Percentiles rank a stretch among this genome's conserved stretches.
Evolutionary conservation across 148 eudicot genomes (phyloP).

Genomic region (Rhododendron ovatum): DNA sequence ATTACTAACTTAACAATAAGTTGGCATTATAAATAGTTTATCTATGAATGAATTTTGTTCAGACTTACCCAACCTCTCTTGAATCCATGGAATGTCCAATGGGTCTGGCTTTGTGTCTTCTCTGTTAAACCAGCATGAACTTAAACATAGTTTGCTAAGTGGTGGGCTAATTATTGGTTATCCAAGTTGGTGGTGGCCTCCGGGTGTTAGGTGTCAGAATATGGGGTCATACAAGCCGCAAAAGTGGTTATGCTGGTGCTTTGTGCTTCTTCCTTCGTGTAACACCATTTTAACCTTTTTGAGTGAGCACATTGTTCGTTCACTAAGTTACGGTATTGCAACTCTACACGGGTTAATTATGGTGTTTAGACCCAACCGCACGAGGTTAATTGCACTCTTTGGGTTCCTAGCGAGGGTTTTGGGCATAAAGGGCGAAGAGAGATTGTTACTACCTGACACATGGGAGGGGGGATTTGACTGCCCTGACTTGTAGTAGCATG

Average conservation of each 20-base stretch:
- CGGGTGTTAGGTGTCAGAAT: background rate
- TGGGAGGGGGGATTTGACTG: background rate
- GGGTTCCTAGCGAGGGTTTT: background rate
- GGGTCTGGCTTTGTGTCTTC: background rate
- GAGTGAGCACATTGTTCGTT: background rate
- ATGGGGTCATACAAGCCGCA: background rate
- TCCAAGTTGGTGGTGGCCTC: background rate
- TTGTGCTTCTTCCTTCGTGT: background rate
- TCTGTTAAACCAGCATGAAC: background rate
- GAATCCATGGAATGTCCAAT: background rate
- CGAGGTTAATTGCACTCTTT: background rate
- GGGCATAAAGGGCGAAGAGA: background rate
- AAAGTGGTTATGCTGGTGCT: background rate
- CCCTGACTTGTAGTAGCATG: background rate
- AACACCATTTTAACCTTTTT: background rate
- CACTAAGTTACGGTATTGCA: background rate
- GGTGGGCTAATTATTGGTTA: background rate
- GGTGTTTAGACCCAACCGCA: background rate
- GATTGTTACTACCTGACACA: background rate
- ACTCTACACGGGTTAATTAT: background rate
- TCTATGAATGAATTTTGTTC: background rate
- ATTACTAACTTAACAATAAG: background rate
- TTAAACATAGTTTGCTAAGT: background rate
- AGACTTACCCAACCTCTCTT: background rate
- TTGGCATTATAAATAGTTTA: background rate